phyloP scores from a whole-genome alignment of 306 rosid species.

The Macrotyloma uniflorum region DNA sequence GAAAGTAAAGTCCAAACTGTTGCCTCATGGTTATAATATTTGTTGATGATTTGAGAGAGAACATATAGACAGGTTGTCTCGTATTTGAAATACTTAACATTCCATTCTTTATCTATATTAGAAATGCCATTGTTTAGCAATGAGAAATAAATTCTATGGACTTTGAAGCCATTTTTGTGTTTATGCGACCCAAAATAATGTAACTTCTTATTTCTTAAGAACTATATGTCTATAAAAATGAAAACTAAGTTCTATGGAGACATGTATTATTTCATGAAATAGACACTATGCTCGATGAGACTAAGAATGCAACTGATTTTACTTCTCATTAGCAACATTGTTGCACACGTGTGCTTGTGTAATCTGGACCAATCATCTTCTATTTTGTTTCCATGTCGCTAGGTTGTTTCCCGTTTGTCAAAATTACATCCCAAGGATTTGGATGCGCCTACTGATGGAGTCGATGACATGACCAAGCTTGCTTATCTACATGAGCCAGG shows the following conservation, averaged over 20 bases:
- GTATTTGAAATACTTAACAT: background rate
- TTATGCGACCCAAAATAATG: background rate
- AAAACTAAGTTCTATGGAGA: conserved; percentile 13
- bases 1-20: background rate
- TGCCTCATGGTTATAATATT: background rate
- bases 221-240: background rate
- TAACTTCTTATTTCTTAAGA: conserved; percentile 3
- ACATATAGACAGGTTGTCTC: background rate
- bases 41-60: background rate
- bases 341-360: conserved; percentile 16
- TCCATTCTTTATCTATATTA: background rate
- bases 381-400: conserved; percentile 34
- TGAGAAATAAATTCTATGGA: background rate
- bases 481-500: conserved; percentile 94
- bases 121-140: background rate
- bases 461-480: conserved; percentile 92
- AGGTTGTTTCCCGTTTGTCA: conserved; percentile 76
- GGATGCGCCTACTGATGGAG: conserved; percentile 66
- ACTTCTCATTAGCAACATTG: background rate
- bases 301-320: conserved; percentile 32
- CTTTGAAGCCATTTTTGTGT: conserved; percentile 7
- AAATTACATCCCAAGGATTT: conserved; percentile 73
- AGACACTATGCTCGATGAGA: conserved; percentile 12
- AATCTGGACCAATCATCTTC: conserved; percentile 18
- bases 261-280: conserved; percentile 22